These are phyloP conservation scores for Clausena lansium DNA, from an alignment of 345 rosid species.

Conservation along the genomic window DNA sequence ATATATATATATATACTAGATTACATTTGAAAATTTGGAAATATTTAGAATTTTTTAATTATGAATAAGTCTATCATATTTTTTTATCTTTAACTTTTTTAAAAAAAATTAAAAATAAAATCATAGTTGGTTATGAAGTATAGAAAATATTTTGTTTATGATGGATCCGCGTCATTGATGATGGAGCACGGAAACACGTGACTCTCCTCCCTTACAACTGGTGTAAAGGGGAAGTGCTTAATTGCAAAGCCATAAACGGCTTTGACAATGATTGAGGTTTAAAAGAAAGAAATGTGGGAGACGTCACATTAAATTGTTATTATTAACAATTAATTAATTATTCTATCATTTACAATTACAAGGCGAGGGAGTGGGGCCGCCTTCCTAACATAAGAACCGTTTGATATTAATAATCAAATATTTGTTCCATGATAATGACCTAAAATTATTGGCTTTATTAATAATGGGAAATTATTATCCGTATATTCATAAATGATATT, in stretches of 20 bases:
- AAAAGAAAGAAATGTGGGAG: slow-evolving; percentile 2
- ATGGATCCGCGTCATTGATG: slow-evolving; percentile 1
- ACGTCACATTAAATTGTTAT: slow-evolving; percentile 13
- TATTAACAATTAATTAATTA: neutral
- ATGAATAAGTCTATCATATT: no score
- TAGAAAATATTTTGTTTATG: neutral
- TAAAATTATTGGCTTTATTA: slow-evolving; percentile 17
- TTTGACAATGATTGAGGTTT: slow-evolving; percentile 30
- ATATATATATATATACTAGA: no score
- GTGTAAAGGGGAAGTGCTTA: neutral
- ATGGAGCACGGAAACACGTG: neutral
- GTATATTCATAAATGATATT: no score
- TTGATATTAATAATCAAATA: neutral
- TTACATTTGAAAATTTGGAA: no score
- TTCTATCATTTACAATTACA: neutral
- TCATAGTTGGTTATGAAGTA: no score
- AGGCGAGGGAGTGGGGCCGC: neutral
- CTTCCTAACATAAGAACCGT: neutral
- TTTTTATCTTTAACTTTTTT: no score
- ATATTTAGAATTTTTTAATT: no score
- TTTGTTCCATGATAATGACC: slow-evolving; percentile 13
- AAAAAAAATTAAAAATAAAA: no score
- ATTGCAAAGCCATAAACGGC: slow-evolving; percentile 12
- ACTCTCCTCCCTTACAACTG: neutral
- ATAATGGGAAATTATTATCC: no score